Percentiles rank a stretch among this genome's conserved stretches.
These are phyloP conservation scores for Acanthamoeba divionensis DNA, from an alignment of 208 protist genomes.

Conservation along the genomic window DNA sequence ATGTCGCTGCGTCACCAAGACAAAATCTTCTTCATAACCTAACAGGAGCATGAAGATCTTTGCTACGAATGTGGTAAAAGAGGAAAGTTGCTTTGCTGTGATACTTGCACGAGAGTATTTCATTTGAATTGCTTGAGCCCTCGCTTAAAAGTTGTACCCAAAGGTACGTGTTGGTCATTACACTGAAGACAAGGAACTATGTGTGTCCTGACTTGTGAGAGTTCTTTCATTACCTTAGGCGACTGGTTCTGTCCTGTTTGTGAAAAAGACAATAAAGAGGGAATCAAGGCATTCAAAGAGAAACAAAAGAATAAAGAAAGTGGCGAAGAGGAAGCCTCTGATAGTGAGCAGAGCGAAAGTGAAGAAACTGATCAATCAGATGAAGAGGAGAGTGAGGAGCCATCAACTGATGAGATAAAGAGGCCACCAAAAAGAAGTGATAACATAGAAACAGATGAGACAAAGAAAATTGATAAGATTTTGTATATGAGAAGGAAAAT, in stretches of 20 bases:
- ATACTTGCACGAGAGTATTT: background rate
- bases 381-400: background rate
- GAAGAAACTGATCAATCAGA: background rate
- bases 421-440: background rate
- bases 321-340: background rate
- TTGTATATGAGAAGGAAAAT: background rate
- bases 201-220: background rate
- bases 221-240: background rate
- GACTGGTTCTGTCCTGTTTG: constrained; percentile 40
- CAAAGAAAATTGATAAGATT: background rate
- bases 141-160: constrained; percentile 17
- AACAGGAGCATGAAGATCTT: constrained; percentile 11
- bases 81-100: constrained; percentile 33
- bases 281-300: too few relatives aligned
- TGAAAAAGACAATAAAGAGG: background rate
- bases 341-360: background rate
- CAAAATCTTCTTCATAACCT: too few relatives aligned
- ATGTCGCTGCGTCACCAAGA: too few relatives aligned
- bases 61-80: constrained; percentile 12
- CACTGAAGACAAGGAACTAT: background rate
- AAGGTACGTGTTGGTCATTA: background rate
- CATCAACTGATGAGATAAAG: background rate
- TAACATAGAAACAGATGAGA: background rate
- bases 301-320: background rate
- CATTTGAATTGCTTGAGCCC: background rate